phyloP scores from a whole-genome alignment of 352 stramenopile species.

The Peronosclerospora sorghi region DNA sequence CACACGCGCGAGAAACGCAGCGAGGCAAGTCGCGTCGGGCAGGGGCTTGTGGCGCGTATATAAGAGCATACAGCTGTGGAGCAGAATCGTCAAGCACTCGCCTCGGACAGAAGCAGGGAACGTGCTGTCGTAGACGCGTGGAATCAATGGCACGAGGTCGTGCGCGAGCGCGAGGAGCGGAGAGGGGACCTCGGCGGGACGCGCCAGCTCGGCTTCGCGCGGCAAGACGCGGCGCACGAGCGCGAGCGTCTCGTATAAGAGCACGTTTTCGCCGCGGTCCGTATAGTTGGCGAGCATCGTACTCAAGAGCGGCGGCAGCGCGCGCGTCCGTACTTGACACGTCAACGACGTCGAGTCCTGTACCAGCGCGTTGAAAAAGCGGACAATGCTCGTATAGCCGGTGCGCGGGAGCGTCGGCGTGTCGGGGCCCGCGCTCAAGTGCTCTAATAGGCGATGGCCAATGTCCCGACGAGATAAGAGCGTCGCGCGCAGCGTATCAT shows the following conservation, averaged over 20 bases:
- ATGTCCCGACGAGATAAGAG: too few species aligned
- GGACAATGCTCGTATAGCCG: slow-evolving; percentile 31
- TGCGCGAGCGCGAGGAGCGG: slow-evolving; percentile 27
- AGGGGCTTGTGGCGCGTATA: slow-evolving; percentile 19
- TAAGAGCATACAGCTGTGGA: slow-evolving; percentile 32
- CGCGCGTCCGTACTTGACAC: too few species aligned
- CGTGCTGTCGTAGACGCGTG: slow-evolving; percentile 44
- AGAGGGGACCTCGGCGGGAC: slow-evolving; percentile 8
- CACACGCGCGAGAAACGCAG: slow-evolving; percentile 42
- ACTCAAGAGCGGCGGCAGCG: slow-evolving; percentile 34
- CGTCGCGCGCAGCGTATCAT: too few species aligned
- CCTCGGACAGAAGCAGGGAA: slow-evolving; percentile 35
- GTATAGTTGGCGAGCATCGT: slow-evolving; percentile 29
- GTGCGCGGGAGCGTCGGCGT: slow-evolving; percentile 13
- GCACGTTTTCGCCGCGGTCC: slow-evolving; percentile 30
- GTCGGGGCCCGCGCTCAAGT: too few species aligned
- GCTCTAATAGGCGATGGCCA: too few species aligned
- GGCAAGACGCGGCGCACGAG: slow-evolving; percentile 40
- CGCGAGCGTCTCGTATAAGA: slow-evolving; percentile 49
- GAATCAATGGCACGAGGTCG: slow-evolving; percentile 35
- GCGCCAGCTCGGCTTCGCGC: slow-evolving; percentile 19
- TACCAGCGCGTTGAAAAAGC: too few species aligned
- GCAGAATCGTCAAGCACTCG: slow-evolving; percentile 46
- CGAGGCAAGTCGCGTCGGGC: slow-evolving; percentile 32
- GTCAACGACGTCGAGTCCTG: too few species aligned